Evolutionary conservation across 2,329 filamentous ascomycete genomes (phyloP).

Genomic region (Pyrenophora teres): DNA sequence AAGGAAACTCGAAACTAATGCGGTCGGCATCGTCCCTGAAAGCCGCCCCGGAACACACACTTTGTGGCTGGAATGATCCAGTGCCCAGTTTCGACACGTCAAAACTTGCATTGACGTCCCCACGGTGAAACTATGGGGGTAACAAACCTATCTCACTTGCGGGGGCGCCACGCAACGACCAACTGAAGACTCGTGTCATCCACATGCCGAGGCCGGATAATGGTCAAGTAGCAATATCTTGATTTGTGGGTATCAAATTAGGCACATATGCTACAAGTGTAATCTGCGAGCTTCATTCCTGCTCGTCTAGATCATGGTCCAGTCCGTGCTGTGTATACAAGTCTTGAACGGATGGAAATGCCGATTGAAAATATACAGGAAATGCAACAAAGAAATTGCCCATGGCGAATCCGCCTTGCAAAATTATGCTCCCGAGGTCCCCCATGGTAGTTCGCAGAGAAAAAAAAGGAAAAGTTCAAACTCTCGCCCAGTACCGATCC

Average conservation of each 20-base stretch:
- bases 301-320: slow-evolving; percentile 4
- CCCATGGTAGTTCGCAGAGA: too few species aligned
- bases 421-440: too few species aligned
- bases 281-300: slow-evolving; percentile 2
- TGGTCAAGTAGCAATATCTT: slow-evolving; percentile 3
- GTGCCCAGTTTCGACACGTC: slow-evolving; percentile 4
- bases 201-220: not conserved
- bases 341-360: slow-evolving; percentile 10
- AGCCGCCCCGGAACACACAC: not conserved
- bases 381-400: not conserved
- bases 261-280: slow-evolving; percentile 8
- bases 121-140: slow-evolving; percentile 20
- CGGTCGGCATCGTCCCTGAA: not conserved
- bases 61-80: not conserved
- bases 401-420: too few species aligned
- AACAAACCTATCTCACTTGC: slow-evolving; percentile 12
- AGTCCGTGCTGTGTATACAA: slow-evolving; percentile 23
- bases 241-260: slow-evolving; percentile 7
- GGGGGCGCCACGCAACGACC: slow-evolving; percentile 8
- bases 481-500: not conserved
- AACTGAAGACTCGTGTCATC: not conserved
- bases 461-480: too few species aligned
- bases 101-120: slow-evolving; percentile 7
- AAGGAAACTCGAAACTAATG: not conserved
- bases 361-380: slow-evolving; percentile 1